Conservation (phyloP, 169 alveolate species). For the Plasmodium cynomolgi region DNA sequence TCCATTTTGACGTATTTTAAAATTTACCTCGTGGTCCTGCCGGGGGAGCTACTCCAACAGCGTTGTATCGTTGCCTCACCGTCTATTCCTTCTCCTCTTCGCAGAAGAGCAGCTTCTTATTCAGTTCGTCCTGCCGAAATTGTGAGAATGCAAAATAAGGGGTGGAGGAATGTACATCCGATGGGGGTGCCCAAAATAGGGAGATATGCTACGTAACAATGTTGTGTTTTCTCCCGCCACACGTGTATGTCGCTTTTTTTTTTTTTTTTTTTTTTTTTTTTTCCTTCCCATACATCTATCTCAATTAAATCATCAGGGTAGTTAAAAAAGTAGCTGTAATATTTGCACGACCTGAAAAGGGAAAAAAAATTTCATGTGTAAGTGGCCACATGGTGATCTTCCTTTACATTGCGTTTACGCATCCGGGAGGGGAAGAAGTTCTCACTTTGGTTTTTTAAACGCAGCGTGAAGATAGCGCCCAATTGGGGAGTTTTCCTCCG, state of each 20-base stretch:
- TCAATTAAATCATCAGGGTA: slow-evolving; percentile 39
- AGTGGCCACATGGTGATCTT: background rate
- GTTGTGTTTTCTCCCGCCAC: background rate
- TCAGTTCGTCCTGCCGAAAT: slow-evolving; percentile 54
- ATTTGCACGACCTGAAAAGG: slow-evolving; percentile 59
- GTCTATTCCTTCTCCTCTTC: slow-evolving; percentile 47
- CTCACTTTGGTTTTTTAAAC: background rate
- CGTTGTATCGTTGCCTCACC: background rate
- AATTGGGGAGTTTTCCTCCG: background rate
- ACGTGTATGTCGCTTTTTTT: background rate
- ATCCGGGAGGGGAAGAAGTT: background rate
- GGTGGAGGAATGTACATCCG: background rate
- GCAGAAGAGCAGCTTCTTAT: slow-evolving; percentile 16
- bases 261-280: background rate
- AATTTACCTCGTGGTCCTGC: background rate
- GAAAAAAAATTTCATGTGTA: background rate
- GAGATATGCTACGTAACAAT: background rate
- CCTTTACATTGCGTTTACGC: background rate
- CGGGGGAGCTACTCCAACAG: background rate
- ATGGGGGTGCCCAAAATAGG: background rate
- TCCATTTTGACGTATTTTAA: background rate
- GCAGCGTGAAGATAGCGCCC: background rate
- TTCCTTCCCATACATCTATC: slow-evolving; percentile 25
- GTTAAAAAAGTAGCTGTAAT: slow-evolving; percentile 64
- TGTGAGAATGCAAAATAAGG: background rate